Percentiles rank a stretch among this genome's conserved stretches.
Evolutionary conservation across 495 filamentous ascomycete genomes (phyloP).

Genomic region (Thermothielavioides terrestris): DNA sequence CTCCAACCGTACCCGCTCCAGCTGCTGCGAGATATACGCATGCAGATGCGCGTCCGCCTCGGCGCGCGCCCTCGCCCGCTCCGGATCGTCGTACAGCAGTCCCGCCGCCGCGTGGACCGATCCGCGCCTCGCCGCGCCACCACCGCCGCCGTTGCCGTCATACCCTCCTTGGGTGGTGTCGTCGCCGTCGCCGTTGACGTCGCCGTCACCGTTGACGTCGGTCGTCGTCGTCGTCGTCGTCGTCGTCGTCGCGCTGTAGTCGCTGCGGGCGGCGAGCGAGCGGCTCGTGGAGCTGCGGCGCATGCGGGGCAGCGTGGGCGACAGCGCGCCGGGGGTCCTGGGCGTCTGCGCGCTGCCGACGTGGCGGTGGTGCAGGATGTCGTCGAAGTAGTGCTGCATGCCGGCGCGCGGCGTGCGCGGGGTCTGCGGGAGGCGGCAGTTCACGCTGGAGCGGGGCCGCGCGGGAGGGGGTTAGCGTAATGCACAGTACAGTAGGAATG

Average conservation of each 20-base stretch:
- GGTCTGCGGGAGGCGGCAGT: constrained; percentile 86
- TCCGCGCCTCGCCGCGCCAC: constrained; percentile 23
- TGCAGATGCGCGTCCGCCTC: constrained; percentile 58
- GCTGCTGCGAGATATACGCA: constrained; percentile 61
- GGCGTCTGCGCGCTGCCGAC: constrained; percentile 18
- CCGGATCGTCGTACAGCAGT: constrained; percentile 24
- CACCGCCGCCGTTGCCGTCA: not conserved
- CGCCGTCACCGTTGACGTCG: constrained; percentile 30
- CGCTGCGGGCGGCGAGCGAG: constrained; percentile 80
- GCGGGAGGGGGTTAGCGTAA: no score
- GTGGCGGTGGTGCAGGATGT: constrained; percentile 59
- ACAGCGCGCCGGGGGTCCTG: constrained; percentile 33
- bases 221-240: constrained; percentile 9
- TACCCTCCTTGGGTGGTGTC: not conserved
- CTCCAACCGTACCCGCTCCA: constrained; percentile 49
- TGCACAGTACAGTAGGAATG: constrained; percentile 13
- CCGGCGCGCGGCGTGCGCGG: constrained; percentile 75
- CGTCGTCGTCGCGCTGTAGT: constrained; percentile 48
- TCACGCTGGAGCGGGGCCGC: constrained; percentile 55
- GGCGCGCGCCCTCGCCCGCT: constrained; percentile 34
- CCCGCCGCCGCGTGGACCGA: constrained; percentile 20
- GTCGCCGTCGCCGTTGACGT: constrained; percentile 27
- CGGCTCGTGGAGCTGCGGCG: constrained; percentile 76
- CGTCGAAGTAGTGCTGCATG: constrained; percentile 90
- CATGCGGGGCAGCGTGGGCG: constrained; percentile 40